phyloP scores from a whole-genome alignment of 352 stramenopile genomes.

The Globisporangium cylindrosporum region DNA sequence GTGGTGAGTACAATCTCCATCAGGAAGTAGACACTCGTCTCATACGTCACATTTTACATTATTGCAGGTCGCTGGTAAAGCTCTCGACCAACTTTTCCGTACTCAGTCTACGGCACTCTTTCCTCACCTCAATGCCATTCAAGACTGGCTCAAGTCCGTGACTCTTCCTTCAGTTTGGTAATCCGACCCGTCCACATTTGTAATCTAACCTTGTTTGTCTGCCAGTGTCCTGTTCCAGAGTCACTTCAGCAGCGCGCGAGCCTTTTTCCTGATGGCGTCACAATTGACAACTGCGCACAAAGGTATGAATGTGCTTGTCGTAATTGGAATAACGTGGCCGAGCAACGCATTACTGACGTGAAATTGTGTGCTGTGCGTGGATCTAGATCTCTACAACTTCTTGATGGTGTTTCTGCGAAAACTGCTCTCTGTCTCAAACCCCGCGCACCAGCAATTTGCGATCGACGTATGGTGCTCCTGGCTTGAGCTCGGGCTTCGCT shows the following conservation, averaged over 20 bases:
- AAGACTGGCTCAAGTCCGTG: constrained; percentile 65
- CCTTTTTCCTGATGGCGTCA: constrained; percentile 48
- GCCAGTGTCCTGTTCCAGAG: constrained; percentile 46
- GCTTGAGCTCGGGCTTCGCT: constrained; percentile 36
- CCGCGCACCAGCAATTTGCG: constrained; percentile 47
- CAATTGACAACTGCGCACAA: constrained; percentile 38
- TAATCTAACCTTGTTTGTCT: neutral
- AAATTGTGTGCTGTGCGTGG: constrained; percentile 6
- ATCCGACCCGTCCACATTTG: neutral
- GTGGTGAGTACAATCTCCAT: neutral
- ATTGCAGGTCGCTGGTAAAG: constrained; percentile 16
- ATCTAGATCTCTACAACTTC: constrained; percentile 74
- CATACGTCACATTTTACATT: neutral
- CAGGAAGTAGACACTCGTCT: neutral
- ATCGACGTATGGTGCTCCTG: constrained; percentile 74
- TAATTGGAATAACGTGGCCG: neutral
- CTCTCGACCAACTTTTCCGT: constrained; percentile 21
- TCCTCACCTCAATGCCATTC: constrained; percentile 47
- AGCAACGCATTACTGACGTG: neutral
- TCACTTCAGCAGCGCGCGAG: constrained; percentile 33
- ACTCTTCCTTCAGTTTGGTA: neutral
- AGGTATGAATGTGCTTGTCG: constrained; percentile 22
- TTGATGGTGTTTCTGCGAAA: constrained; percentile 82
- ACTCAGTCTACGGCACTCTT: constrained; percentile 33
- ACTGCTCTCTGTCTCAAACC: constrained; percentile 51